phyloP scores from a whole-genome alignment of 2,329 filamentous ascomycete genomes.

The Fusarium acutatum region DNA sequence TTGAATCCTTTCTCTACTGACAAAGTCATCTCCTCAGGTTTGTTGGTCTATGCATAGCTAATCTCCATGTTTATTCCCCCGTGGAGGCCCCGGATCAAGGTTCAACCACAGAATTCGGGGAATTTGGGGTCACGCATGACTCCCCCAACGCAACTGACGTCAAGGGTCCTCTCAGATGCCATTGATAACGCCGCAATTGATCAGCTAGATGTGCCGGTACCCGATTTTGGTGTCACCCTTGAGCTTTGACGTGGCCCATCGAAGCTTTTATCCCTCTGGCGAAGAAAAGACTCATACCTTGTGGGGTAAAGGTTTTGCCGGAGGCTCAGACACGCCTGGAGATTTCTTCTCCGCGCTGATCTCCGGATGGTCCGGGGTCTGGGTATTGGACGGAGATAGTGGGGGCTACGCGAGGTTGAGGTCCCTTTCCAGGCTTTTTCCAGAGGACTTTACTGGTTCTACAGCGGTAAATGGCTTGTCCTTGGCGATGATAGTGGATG shows the following conservation, averaged over 20 bases:
- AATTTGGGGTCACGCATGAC: neutral
- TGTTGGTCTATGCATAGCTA: neutral
- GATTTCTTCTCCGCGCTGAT: conserved; percentile 1
- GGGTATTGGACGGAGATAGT: neutral
- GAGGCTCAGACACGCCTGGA: neutral
- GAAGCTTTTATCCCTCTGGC: conserved; percentile 13
- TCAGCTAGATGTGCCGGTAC: conserved; percentile 10
- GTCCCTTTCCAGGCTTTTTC: neutral
- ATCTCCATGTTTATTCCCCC: conserved; percentile 2
- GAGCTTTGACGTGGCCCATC: conserved; percentile 1
- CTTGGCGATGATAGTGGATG: conserved; percentile 1
- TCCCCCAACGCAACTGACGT: neutral
- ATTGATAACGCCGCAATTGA: neutral
- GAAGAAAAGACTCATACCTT: conserved; percentile 9
- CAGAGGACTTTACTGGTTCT: neutral
- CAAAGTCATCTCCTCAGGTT: neutral
- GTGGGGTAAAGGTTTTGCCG: conserved; percentile 16
- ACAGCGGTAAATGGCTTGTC: neutral
- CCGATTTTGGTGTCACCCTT: conserved; percentile 2
- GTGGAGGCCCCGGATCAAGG: conserved; percentile 10
- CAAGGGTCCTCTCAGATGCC: neutral
- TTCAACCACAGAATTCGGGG: conserved; percentile 2
- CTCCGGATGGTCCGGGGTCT: conserved; percentile 5
- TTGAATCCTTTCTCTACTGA: neutral
- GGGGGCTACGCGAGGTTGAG: neutral